Base-by-base conservation (phyloP, 345 rosid genomes). In the Boechera divaricarpa region DNA sequence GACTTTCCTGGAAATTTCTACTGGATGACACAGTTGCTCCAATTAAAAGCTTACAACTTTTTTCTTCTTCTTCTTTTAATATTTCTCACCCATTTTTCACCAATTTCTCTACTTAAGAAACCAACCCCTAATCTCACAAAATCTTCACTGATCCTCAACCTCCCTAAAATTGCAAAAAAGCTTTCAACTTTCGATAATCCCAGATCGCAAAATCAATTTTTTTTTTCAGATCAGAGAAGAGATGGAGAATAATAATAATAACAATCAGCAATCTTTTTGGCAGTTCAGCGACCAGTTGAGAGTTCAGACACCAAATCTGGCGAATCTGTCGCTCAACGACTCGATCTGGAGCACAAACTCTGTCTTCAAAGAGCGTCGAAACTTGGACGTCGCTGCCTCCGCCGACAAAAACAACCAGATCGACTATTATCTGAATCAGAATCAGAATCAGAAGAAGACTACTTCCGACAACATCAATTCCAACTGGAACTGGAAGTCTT, bases 281-380 rank as follows among this genome's bases (percentile, higher is more conserved):
- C 97, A 93, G 57, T 96, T 96, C 88, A 91, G 98, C 67, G 99
- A 96, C 76, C 96, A 96, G 73, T 81, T 96, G n/a, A 82, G 99
- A 80, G 58, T 84, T 12, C 97, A 95, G 13, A 70, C 82, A 7
- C 80, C 91, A 0, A 88, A 83, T 83, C 63, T 91, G 31, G 88
- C 93, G n/a, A 89, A 86, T 75, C 85, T 91, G 18, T 91, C 98
- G 4, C 87, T 90, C 52, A 91, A 87, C 65, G 97, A 96, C 53
- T 92, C 99, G 1, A 96, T 96, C 48, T 96, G 99, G 99, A 88
- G 95, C 90, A 82, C 72, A 63, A 73, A 77, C 71, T 76, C 82
- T 38, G 84, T 26, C 10, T 79, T 83, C 12, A 93, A 87, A 77
- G 89, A 93, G 44, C 86, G 96, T 76, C 80, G 81, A 75, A 96